Evolutionary conservation across 2,329 filamentous ascomycete species (phyloP), one percentile per base, ranked within the genome.

Genomic region (Rutstroemia sp.): DNA sequence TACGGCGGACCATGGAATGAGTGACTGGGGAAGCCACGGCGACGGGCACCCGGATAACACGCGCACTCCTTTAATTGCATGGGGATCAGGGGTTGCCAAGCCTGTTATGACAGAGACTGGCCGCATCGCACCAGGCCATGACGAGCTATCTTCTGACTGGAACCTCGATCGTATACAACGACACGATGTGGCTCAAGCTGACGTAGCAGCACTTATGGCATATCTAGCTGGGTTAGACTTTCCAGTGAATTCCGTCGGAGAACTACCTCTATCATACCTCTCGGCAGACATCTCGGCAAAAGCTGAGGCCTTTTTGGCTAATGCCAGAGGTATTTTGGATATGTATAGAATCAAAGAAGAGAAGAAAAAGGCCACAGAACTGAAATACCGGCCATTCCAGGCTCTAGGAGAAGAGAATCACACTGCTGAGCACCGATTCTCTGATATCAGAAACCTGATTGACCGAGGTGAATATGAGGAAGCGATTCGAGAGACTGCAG

Each of bases 1-100:
- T 69, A 99, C 95, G 1, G 94, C 94, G 7, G 94, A 99, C 68
- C 94, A 99, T 71, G 94, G 94, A 17, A 99, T 99, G 94, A 97
- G 90, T 68, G 94, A 99, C 72, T 96, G 88, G 86, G 94, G 95
- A n/a, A 97, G 92, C 65, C 95, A 99, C 70, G 95, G 95, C 39
- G 94, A 99, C 70, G 94, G 94, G 7, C 92, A 99, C 72, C 94
- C 94, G 0, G 89, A 99, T 71, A 99, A 97, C 67, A 99, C 94
- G 3, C 83, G 94, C 51, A 99, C 94, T 0, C 94, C 94, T 0
- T 76, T 99, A 34, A 89, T 99, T 63, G 85, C 81, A 2, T 99
- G 94, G 94, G 94, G 94, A 10, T 90, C 94, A 54, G 94, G 94
- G 8, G 82, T 97, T 40, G 90, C 91, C 3, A 80, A 81, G 61